Evolutionary conservation across 1,284 basidiomycete genomes (phyloP), one percentile per base, ranked within the genome.

Genomic region (Caloboletus firmus): DNA sequence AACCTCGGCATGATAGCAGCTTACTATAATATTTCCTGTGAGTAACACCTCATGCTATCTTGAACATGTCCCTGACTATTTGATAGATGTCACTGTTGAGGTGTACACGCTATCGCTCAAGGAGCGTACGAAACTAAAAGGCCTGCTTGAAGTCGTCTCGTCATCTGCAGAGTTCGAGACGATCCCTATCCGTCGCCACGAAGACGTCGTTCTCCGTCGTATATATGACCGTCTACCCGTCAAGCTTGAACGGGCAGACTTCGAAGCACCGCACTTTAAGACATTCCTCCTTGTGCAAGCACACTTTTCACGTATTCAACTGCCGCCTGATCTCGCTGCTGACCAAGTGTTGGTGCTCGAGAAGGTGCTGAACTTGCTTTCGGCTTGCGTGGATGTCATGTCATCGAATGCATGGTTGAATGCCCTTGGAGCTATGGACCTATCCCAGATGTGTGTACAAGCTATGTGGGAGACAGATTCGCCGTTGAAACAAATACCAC

Each of bases 361-460:
- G 73, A 97, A 95, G 72, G 87, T 97, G 30, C 79, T 98, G 59
- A 96, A 93, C 63, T 74, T 96, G 28, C 79, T 96, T 22, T 93
- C 90, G 12, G 95, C 96, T 2, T 95, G 93, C 67, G 95, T 98
- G 34, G 96, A 98, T 70, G 96, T 99, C 56, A 95, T 99, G 93
- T 95, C 91, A 5, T 94, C 90, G 45, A 98, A 98, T 67, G 94
- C 92, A 4, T 96, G 88, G 87, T 73, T 99, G 64, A 96, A 89
- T 66, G 96, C 95, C 1, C 77, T 98, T 15, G 91, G 95, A 46
- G 96, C 95, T 0, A 99, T 99, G 97, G 97, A 99, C 75, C 72
- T 99, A 55, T 92, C 90, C n/a, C 97, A 99, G 75, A 99, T 99
- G 96, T 95, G 93, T 71, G 94, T 98, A 2, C 97, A 99, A 73